A percentile compares a stretch with the other conserved stretches of the same genome.
Evolutionary conservation across 768 basidiomycete species (phyloP).

Genomic region (Psilocybe cubensis): DNA sequence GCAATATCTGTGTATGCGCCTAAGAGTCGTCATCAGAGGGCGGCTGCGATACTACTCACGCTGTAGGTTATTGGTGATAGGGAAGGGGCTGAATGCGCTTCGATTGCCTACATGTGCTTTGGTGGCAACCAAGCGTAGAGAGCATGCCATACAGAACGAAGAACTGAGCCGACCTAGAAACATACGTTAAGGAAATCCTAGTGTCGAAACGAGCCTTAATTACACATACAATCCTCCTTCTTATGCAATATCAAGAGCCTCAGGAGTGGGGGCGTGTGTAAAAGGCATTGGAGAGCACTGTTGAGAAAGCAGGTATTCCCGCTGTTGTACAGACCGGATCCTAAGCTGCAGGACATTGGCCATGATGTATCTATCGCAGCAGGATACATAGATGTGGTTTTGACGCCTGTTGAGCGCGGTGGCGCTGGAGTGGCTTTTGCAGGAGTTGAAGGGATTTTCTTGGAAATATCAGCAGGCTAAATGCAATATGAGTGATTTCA

Average conservation of each 20-base stretch:
- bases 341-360: slow-evolving; percentile 53
- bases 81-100: slow-evolving; percentile 60
- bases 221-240: slow-evolving; percentile 62
- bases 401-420: slow-evolving; percentile 26
- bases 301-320: slow-evolving; percentile 98
- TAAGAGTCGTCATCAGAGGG: slow-evolving; percentile 7
- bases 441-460: slow-evolving; percentile 27
- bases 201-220: slow-evolving; percentile 4
- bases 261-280: slow-evolving; percentile 90
- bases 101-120: slow-evolving; percentile 50
- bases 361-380: slow-evolving; percentile 65
- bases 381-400: slow-evolving; percentile 48
- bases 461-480: slow-evolving; percentile 23
- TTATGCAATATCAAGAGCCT: slow-evolving; percentile 57
- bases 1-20: slow-evolving; percentile 68
- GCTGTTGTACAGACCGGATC: slow-evolving; percentile 75
- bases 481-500: slow-evolving; percentile 4
- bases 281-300: slow-evolving; percentile 88
- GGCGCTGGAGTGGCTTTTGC: slow-evolving; percentile 29
- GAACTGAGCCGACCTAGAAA: slow-evolving; percentile 42
- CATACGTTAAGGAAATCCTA: slow-evolving; percentile 4
- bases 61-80: slow-evolving; percentile 71
- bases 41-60: slow-evolving; percentile 43
- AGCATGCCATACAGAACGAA: slow-evolving; percentile 85
- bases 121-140: slow-evolving; percentile 57